Evolutionary conservation across 1,284 basidiomycete species (phyloP).

Genomic region (Marasmius fiardii): DNA sequence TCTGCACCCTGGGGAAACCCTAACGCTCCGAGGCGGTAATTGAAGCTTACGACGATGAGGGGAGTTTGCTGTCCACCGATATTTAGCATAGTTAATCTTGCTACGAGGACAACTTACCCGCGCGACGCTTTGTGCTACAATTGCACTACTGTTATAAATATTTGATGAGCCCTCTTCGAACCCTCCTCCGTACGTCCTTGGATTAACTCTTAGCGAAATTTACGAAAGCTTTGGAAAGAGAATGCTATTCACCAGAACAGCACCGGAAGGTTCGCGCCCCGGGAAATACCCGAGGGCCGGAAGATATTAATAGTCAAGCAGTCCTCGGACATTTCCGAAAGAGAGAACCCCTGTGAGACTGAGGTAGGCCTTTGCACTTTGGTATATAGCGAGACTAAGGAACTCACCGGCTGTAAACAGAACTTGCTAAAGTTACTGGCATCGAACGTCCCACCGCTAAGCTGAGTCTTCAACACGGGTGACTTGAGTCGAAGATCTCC

Average conservation of each 20-base stretch:
- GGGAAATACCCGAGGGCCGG: constrained; percentile 6
- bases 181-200: constrained; percentile 4
- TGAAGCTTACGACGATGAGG: constrained; percentile 5
- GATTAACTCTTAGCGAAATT: too few relatives aligned
- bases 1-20: constrained; percentile 22
- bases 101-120: neutral
- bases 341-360: neutral
- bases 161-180: constrained; percentile 5
- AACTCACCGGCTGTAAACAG: constrained; percentile 34
- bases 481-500: constrained; percentile 11
- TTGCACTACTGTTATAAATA: constrained; percentile 2
- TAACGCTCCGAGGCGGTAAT: constrained; percentile 10
- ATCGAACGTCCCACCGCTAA: constrained; percentile 27
- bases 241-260: constrained; percentile 23
- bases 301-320: constrained; percentile 10
- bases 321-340: constrained; percentile 6
- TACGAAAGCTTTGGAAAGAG: constrained; percentile 16
- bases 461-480: constrained; percentile 9
- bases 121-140: constrained; percentile 1
- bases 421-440: constrained; percentile 35
- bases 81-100: neutral
- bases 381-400: neutral
- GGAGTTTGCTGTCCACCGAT: neutral
- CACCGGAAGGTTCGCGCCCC: constrained; percentile 17
- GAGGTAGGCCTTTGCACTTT: neutral